Conservation (phyloP, 768 basidiomycete genomes). For the Obba rivulosa region DNA sequence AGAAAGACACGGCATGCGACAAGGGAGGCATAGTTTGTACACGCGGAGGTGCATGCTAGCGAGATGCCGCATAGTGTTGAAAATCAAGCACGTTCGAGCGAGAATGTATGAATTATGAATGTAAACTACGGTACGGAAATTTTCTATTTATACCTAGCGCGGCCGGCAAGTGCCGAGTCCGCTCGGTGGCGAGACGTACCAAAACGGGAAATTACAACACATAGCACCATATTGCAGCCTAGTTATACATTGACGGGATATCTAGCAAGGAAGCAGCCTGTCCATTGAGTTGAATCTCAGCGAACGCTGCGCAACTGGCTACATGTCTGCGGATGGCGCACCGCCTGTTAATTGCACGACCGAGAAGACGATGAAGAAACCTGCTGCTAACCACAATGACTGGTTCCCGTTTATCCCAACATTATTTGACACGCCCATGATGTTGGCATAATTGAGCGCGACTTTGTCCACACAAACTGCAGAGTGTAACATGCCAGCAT, state of each 20-base stretch:
- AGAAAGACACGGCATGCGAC: not conserved
- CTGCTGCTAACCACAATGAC: conserved; percentile 1
- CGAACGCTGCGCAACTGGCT: no score
- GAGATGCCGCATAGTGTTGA: not conserved
- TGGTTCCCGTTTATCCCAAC: not conserved
- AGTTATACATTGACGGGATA: not conserved
- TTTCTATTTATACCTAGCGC: no score
- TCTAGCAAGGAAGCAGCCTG: not conserved
- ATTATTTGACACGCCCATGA: conserved; percentile 1
- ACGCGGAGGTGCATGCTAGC: not conserved
- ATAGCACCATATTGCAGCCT: not conserved
- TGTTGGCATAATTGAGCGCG: conserved; percentile 1
- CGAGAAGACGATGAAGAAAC: conserved; percentile 2
- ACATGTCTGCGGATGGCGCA: no score
- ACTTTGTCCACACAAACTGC: conserved; percentile 2
- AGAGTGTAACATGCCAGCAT: conserved; percentile 3
- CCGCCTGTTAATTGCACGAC: not conserved
- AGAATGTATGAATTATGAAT: no score
- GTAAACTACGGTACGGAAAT: no score
- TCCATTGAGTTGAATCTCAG: not conserved
- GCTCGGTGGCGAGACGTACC: no score
- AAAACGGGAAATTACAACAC: no score
- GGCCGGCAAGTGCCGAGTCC: no score
- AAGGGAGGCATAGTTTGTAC: conserved; percentile 1
- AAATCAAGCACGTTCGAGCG: no score